These are phyloP conservation scores for Gossypium ekmanianum DNA, from an alignment of 345 rosid species.

Conservation along the genomic window DNA sequence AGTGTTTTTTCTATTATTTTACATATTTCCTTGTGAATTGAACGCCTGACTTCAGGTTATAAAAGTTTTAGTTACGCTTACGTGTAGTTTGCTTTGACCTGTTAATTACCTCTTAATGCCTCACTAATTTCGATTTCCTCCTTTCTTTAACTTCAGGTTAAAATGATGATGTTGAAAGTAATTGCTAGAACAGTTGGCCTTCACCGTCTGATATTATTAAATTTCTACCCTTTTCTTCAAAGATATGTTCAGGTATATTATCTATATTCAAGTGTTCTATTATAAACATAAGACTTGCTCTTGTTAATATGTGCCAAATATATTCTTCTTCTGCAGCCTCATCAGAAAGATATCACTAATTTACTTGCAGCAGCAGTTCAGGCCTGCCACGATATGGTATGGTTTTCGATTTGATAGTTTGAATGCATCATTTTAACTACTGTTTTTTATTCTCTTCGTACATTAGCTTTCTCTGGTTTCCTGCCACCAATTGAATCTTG, in stretches of 20 bases:
- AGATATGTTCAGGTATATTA: constrained; percentile 70
- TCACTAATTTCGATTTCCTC: background rate
- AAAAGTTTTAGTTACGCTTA: background rate
- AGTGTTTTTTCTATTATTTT: background rate
- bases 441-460: background rate
- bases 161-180: constrained; percentile 89
- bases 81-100: constrained; percentile 1
- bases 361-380: constrained; percentile 95
- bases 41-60: background rate
- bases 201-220: constrained; percentile 71
- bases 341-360: constrained; percentile 81
- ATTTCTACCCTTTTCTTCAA: constrained; percentile 75
- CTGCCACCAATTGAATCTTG: constrained; percentile 12
- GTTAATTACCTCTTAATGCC: background rate
- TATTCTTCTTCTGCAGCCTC: constrained; percentile 61
- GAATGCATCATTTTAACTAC: background rate
- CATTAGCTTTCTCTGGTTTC: background rate
- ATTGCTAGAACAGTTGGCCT: constrained; percentile 89
- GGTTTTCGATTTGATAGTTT: constrained; percentile 17
- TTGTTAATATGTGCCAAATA: constrained; percentile 8
- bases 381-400: constrained; percentile 97
- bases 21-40: background rate
- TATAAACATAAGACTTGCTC: background rate
- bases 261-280: constrained; percentile 13
- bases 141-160: constrained; percentile 51